Evolutionary conservation across 495 filamentous ascomycete genomes (phyloP).

Genomic region (Trichoderma asperelloides): DNA sequence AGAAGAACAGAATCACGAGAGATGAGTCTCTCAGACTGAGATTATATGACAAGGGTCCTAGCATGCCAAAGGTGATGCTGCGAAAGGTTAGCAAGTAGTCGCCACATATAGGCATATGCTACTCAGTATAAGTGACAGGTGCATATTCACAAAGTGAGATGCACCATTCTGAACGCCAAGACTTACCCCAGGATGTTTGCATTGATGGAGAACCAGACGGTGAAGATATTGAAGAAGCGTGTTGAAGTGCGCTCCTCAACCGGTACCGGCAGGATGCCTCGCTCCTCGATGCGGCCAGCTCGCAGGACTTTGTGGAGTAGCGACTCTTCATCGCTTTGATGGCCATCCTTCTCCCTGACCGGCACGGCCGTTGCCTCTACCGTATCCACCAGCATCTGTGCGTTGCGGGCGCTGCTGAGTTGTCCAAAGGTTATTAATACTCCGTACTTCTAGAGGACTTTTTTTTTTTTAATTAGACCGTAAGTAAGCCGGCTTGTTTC

Average conservation of each 20-base stretch:
- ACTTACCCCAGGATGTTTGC: conserved; percentile 35
- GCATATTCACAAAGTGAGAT: neutral
- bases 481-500: neutral
- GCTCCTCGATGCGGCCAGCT: conserved; percentile 31
- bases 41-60: conserved; percentile 38
- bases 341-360: conserved; percentile 3
- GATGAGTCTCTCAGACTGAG: conserved; percentile 45
- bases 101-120: neutral
- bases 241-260: conserved; percentile 41
- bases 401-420: neutral
- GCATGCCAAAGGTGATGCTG: conserved; percentile 49
- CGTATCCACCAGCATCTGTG: conserved; percentile 6
- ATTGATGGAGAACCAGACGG: conserved; percentile 37
- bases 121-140: conserved; percentile 14
- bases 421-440: neutral
- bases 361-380: neutral
- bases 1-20: conserved; percentile 50
- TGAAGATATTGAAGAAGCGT: conserved; percentile 39
- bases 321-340: conserved; percentile 1
- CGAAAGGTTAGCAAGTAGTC: neutral
- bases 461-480: neutral
- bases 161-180: neutral
- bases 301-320: conserved; percentile 4
- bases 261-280: conserved; percentile 43
- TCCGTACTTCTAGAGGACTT: neutral